Evolutionary conservation across 2,329 filamentous ascomycete genomes (phyloP).

Genomic region (Canariomyces notabilis): DNA sequence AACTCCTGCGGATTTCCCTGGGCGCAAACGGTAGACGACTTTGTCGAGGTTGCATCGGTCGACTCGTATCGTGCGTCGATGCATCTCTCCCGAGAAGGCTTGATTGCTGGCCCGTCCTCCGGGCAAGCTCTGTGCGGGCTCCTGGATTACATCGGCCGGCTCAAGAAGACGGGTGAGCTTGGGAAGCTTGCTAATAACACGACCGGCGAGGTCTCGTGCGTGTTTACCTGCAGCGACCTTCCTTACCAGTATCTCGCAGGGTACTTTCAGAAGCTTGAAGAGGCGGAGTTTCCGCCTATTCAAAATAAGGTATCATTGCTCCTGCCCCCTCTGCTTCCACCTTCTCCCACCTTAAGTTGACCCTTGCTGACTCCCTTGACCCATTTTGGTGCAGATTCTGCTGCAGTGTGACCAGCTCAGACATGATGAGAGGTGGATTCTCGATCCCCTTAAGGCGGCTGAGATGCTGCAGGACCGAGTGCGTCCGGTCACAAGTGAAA

Average conservation of each 20-base stretch:
- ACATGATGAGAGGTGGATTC: constrained; percentile 7
- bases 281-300: constrained; percentile 40
- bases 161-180: constrained; percentile 39
- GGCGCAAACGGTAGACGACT: constrained; percentile 44
- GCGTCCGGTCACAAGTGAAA: neutral
- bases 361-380: too few species aligned
- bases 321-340: constrained; percentile 14
- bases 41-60: constrained; percentile 46
- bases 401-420: constrained; percentile 4
- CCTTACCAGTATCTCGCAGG: constrained; percentile 54
- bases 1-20: constrained; percentile 48
- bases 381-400: neutral
- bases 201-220: constrained; percentile 40
- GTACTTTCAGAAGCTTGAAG: constrained; percentile 47
- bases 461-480: neutral
- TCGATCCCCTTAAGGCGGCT: neutral
- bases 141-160: constrained; percentile 42
- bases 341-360: neutral
- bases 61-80: constrained; percentile 48
- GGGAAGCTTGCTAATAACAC: constrained; percentile 38
- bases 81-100: constrained; percentile 46
- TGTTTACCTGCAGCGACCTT: constrained; percentile 53
- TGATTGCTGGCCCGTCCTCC: constrained; percentile 52
- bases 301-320: constrained; percentile 3
- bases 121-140: constrained; percentile 48